Evolutionary conservation across 2,329 filamentous ascomycete species (phyloP).

Genomic region (Xylariomycetidae sp.): DNA sequence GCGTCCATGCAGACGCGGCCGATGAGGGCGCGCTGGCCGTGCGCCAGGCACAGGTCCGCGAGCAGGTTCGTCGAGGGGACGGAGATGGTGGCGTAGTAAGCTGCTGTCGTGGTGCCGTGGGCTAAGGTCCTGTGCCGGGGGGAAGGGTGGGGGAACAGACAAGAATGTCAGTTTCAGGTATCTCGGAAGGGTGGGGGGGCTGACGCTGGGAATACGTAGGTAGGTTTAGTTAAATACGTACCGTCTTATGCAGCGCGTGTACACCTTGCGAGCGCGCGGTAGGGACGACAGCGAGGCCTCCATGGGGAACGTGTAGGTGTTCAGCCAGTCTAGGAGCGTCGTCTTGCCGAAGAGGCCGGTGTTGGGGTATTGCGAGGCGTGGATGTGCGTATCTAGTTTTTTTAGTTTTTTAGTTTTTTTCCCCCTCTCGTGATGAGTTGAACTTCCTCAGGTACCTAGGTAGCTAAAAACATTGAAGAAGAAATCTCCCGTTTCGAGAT

Average conservation of each 20-base stretch:
- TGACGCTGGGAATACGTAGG: too few species aligned
- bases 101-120: slow-evolving; percentile 87
- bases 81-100: slow-evolving; percentile 92
- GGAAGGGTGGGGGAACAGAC: too few species aligned
- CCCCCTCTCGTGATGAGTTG: too few species aligned
- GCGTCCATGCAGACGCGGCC: slow-evolving; percentile 95
- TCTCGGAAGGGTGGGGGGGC: too few species aligned
- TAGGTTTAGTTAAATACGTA: too few species aligned
- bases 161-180: too few species aligned
- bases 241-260: slow-evolving; percentile 72
- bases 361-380: slow-evolving; percentile 94
- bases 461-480: too few species aligned
- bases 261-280: slow-evolving; percentile 63
- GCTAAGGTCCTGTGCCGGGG: too few species aligned
- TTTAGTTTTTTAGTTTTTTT: too few species aligned
- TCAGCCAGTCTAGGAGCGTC: slow-evolving; percentile 88
- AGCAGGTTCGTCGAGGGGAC: slow-evolving; percentile 87
- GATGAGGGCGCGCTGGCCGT: slow-evolving; percentile 85
- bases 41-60: slow-evolving; percentile 71
- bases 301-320: slow-evolving; percentile 91
- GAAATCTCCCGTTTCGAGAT: background rate
- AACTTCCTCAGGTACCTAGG: too few species aligned
- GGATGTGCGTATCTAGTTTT: slow-evolving; percentile 91
- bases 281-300: slow-evolving; percentile 70
- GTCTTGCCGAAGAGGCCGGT: slow-evolving; percentile 89